A percentile compares a stretch with the other conserved stretches of the same genome.
These are phyloP conservation scores for Dalechampia spathulata DNA, from an alignment of 441 rosid genomes.

Conservation along the genomic window DNA sequence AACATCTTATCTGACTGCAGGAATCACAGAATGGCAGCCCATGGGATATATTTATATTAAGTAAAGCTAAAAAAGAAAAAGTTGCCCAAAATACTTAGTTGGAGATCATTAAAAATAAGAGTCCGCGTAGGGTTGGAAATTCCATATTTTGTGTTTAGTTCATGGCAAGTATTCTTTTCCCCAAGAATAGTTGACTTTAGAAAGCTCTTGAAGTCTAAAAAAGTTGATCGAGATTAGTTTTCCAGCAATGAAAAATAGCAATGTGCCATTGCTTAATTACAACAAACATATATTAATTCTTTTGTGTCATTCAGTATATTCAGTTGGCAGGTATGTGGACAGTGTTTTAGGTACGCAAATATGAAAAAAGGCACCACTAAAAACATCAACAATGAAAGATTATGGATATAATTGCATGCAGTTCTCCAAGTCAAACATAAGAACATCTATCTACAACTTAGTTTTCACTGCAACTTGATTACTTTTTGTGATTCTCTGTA, in stretches of 20 bases:
- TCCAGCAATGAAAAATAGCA: neutral
- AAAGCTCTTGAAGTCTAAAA: neutral
- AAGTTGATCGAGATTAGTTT: neutral
- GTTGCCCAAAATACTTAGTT: neutral
- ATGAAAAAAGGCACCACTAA: too few species aligned
- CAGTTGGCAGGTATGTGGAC: neutral
- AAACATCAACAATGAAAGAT: neutral
- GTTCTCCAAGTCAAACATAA: slow-evolving; percentile 3
- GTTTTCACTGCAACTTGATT: neutral
- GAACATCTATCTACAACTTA: neutral
- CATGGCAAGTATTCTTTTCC: neutral
- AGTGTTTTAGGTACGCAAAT: neutral
- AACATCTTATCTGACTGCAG: slow-evolving; percentile 4
- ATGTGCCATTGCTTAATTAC: neutral
- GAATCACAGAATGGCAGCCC: neutral
- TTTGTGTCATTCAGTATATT: neutral
- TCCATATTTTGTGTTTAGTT: neutral
- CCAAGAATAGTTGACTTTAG: too few species aligned
- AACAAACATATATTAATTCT: neutral
- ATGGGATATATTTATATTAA: neutral
- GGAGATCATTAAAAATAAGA: neutral
- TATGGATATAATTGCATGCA: neutral
- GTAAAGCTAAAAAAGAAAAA: neutral
- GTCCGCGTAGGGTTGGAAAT: neutral
- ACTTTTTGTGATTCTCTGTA: neutral